phyloP scores from a whole-genome alignment of 805 yeast genomes.

The Candida krabiensis region DNA sequence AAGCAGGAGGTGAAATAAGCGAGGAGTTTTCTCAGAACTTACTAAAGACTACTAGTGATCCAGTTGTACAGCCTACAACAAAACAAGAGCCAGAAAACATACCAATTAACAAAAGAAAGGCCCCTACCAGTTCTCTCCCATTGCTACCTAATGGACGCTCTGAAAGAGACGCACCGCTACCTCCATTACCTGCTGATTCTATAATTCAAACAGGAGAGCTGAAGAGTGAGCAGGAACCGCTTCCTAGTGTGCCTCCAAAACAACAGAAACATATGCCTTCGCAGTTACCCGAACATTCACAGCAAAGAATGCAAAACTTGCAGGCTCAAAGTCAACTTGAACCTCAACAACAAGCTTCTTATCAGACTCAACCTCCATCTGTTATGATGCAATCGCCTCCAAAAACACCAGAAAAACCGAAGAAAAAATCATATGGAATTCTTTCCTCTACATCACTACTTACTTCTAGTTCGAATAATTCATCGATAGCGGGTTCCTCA shows the following conservation, averaged over 20 bases:
- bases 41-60: constrained; percentile 1
- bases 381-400: constrained; percentile 9
- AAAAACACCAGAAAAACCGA: constrained; percentile 6
- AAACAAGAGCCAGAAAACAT: neutral
- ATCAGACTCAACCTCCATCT: constrained; percentile 10
- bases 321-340: too few relatives aligned
- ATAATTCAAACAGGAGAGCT: constrained; percentile 3
- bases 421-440: constrained; percentile 11
- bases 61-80: neutral
- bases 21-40: constrained; percentile 14
- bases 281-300: constrained; percentile 4
- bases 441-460: constrained; percentile 1
- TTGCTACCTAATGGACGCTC: constrained; percentile 10
- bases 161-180: constrained; percentile 16
- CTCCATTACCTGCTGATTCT: constrained; percentile 13
- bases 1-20: constrained; percentile 2
- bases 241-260: neutral
- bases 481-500: neutral
- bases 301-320: too few relatives aligned
- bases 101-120: constrained; percentile 11
- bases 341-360: too few relatives aligned
- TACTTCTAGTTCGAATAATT: neutral
- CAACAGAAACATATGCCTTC: constrained; percentile 4
- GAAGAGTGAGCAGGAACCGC: neutral
- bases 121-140: constrained; percentile 16